Percentiles rank a stretch among this genome's conserved stretches.
These are phyloP conservation scores for Thielaviopsis populi DNA, from an alignment of 2,329 filamentous ascomycete species.

Conservation along the genomic window DNA sequence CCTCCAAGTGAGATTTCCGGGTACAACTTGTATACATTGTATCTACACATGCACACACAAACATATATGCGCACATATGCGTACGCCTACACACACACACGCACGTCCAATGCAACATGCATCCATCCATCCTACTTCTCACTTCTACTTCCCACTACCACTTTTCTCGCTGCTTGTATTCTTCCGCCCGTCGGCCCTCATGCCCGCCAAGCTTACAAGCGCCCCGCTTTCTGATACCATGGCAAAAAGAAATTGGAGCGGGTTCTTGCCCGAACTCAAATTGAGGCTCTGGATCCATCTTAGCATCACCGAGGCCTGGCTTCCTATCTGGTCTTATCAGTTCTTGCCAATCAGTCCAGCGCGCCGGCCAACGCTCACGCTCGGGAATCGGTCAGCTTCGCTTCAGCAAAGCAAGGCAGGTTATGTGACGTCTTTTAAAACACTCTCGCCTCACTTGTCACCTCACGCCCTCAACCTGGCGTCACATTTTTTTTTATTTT, in stretches of 20 bases:
- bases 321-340: background rate
- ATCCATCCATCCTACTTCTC: too few species aligned
- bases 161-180: background rate
- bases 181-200: slow-evolving; percentile 2
- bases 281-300: background rate
- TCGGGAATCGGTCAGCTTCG: too few species aligned
- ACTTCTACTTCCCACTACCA: too few species aligned
- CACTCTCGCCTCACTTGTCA: background rate
- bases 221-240: background rate
- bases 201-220: background rate
- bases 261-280: background rate
- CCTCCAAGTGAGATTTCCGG: too few species aligned
- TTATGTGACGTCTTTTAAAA: background rate
- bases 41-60: background rate
- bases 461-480: background rate
- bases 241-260: background rate
- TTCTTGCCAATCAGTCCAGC: background rate
- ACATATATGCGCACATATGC: background rate
- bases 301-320: background rate
- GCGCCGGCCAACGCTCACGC: too few species aligned
- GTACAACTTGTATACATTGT: background rate
- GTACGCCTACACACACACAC: too few species aligned
- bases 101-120: too few species aligned
- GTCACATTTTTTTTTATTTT: background rate
- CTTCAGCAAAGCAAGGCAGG: background rate